Percentiles rank a stretch among this genome's conserved stretches.
Evolutionary conservation across 331 rosid species (phyloP).

Genomic region (Acacia pycnantha): DNA sequence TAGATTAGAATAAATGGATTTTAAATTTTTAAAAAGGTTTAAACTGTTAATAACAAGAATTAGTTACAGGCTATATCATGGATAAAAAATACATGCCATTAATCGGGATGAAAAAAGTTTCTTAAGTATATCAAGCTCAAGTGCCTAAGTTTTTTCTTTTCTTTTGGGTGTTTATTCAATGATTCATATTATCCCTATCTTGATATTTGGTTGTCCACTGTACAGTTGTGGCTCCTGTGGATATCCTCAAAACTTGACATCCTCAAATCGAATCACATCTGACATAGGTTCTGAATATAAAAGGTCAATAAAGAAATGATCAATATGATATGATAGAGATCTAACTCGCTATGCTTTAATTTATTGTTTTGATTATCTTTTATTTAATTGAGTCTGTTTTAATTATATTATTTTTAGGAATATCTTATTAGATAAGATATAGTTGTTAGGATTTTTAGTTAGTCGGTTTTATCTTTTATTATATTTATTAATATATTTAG

Average conservation of each 20-base stretch:
- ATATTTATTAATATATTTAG: no score
- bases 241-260: slow-evolving; percentile 63
- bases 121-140: background rate
- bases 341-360: no score
- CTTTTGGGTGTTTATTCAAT: slow-evolving; percentile 5
- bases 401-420: no score
- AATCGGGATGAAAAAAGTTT: background rate
- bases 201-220: slow-evolving; percentile 26
- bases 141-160: background rate
- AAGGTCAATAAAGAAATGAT: no score
- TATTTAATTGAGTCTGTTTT: no score
- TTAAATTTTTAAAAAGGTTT: background rate
- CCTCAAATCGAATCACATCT: slow-evolving; percentile 34
- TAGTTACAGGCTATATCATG: background rate
- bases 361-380: no score
- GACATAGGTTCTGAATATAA: no score
- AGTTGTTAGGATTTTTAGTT: no score
- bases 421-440: no score
- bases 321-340: no score
- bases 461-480: no score
- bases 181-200: slow-evolving; percentile 9
- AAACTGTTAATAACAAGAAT: background rate
- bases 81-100: background rate
- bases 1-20: background rate
- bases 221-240: slow-evolving; percentile 75